These are phyloP conservation scores for Pilatotrama ljubarskyi DNA, from an alignment of 768 basidiomycete species.

Conservation along the genomic window DNA sequence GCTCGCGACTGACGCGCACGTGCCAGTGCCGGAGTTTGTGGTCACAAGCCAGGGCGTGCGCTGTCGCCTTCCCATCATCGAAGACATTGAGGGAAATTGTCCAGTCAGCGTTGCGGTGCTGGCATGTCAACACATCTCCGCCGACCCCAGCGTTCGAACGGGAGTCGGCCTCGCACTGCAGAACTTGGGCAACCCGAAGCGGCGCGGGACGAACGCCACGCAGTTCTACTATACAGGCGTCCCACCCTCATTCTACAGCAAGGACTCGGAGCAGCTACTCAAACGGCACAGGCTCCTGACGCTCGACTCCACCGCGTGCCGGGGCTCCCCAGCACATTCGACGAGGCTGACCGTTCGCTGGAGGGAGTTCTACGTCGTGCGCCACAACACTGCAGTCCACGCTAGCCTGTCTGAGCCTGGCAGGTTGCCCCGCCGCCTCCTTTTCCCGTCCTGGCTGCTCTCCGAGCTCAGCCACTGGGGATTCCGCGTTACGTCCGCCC, in stretches of 20 bases:
- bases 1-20: too few species aligned
- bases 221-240: background rate
- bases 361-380: background rate
- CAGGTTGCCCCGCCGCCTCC: background rate
- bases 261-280: background rate
- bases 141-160: background rate
- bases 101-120: conserved; percentile 13
- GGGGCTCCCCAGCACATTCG: background rate
- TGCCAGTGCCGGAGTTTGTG: conserved; percentile 4
- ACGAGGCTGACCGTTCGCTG: background rate
- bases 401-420: too few species aligned
- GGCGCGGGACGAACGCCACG: background rate
- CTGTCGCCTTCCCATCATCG: conserved; percentile 9
- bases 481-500: too few species aligned
- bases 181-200: background rate
- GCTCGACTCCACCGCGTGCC: background rate
- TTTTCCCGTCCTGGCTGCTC: background rate
- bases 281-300: background rate
- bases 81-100: background rate
- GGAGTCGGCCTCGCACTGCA: background rate
- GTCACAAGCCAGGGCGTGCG: conserved; percentile 16
- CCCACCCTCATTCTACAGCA: background rate
- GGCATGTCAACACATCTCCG: conserved; percentile 8
- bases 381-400: background rate
- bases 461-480: too few species aligned